Base-by-base conservation (phyloP, 371 early-diverging fungal species). In the Apophysomyces elegans region DNA sequence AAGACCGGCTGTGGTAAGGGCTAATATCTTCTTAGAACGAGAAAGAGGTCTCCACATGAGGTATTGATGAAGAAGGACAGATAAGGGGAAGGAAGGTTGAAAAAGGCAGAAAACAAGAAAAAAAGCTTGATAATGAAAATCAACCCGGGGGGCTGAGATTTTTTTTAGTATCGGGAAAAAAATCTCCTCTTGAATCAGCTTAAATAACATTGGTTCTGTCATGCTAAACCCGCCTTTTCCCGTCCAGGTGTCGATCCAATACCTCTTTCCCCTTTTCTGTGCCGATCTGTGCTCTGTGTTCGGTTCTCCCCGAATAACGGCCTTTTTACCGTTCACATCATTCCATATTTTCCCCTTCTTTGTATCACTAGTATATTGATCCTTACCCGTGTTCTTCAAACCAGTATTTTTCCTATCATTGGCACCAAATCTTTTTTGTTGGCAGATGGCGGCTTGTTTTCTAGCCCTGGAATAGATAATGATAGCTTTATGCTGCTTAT, bases 41-140 rank as follows among this genome's bases (percentile, higher is more conserved):
- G 79, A 70, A 61, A 78, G 60, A 56, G 68, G 71, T 80, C 74
- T 77, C 78, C 78, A 83, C 83, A 83, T 83, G 47, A 45, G 46
- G 54, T 21, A 50, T 41, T 41, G 41, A 26, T 26, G 32, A 26
- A 26, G 32, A 26, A 2, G 32, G 0, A 26, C 0, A 26, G 46
- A 45, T 45, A 18, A 45, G 46, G 46, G 46, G 16, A 45, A 45
- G 46, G 46, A 13, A 45, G 14, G 9, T 45, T 45, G 16, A 18
- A 13, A n/a, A 9, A 18, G 54, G 21, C 9, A 21, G 54, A 21
- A 50, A 21, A 21, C 16, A 50, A 50, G 54, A 21, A 9, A 50
- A n/a, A 21, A 18, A 21, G 54, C 9, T 21, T 50, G 18, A 21
- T 50, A 21, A 50, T 18, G 35, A 26, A 21, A 26, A 26, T 26